These are phyloP conservation scores for Sporothrix curviconia DNA, from an alignment of 2,329 filamentous ascomycete genomes.

Conservation along the genomic window DNA sequence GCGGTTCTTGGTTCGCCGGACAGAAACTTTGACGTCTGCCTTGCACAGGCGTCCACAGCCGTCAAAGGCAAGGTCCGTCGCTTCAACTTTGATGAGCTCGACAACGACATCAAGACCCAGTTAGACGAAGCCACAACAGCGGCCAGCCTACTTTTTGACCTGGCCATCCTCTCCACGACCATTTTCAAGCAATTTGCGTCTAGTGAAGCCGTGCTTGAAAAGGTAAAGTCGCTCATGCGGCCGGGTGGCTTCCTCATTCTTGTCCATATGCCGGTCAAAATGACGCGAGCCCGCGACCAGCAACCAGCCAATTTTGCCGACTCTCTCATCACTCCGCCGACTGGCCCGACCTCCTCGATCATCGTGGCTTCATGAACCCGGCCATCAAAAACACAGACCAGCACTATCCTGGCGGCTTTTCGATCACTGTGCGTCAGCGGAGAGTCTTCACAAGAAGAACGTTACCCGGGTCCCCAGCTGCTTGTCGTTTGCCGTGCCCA, in stretches of 20 bases:
- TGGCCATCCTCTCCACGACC: conserved; percentile 24
- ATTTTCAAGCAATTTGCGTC: conserved; percentile 15
- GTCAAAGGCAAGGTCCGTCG: neutral
- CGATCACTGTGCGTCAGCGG: conserved; percentile 34
- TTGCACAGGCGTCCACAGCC: neutral
- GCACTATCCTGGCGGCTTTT: conserved; percentile 27
- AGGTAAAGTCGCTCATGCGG: conserved; percentile 22
- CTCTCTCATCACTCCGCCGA: conserved; percentile 23
- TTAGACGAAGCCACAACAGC: neutral
- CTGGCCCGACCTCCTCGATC: conserved; percentile 30
- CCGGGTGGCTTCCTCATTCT: conserved; percentile 29
- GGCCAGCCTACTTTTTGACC: conserved; percentile 19
- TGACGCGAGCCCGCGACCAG: neutral
- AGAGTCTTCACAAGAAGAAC: conserved; percentile 20
- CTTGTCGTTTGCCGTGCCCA: neutral
- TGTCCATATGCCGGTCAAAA: conserved; percentile 20
- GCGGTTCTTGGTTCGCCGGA: neutral
- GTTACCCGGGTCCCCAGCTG: conserved; percentile 6
- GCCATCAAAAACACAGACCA: conserved; percentile 28
- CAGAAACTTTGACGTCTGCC: neutral
- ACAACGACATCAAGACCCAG: neutral
- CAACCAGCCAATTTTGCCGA: neutral
- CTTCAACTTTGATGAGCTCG: neutral
- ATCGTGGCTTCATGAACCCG: conserved; percentile 28
- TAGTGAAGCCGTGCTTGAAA: conserved; percentile 15